phyloP scores from a whole-genome alignment of 163 green algal genomes.

The Prototheca cutis region DNA sequence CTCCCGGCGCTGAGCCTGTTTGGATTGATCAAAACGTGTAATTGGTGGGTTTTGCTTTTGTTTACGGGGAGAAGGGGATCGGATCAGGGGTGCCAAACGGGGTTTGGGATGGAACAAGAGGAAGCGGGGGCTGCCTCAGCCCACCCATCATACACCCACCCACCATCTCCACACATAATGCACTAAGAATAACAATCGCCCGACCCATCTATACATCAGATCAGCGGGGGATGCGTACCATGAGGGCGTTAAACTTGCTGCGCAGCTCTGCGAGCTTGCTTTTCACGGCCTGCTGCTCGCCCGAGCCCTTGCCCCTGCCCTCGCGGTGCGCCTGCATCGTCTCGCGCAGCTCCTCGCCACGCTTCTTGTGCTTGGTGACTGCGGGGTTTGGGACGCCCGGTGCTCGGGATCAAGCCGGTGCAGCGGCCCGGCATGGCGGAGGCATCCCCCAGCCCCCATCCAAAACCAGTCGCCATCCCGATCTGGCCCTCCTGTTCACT shows the following conservation, averaged over 20 bases:
- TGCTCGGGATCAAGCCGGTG: no score
- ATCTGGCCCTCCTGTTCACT: background rate
- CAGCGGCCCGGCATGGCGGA: background rate
- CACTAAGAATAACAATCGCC: no score
- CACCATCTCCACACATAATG: no score
- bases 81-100: no score
- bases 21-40: no score
- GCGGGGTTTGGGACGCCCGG: no score
- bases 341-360: slow-evolving; percentile 27
- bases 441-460: background rate
- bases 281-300: slow-evolving; percentile 23
- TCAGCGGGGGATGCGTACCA: slow-evolving; percentile 26
- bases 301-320: slow-evolving; percentile 11
- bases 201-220: no score
- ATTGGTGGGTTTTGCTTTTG: no score
- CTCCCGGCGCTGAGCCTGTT: slow-evolving; percentile 33
- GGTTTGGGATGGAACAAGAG: no score
- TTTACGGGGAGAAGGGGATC: no score
- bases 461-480: background rate
- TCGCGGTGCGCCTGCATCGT: slow-evolving; percentile 13
- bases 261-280: slow-evolving; percentile 24
- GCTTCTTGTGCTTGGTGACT: slow-evolving; percentile 30
- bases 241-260: slow-evolving; percentile 17
- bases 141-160: no score
- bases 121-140: no score